Evolutionary conservation across 2,329 filamentous ascomycete genomes (phyloP).

Genomic region (Fusarium sp.): DNA sequence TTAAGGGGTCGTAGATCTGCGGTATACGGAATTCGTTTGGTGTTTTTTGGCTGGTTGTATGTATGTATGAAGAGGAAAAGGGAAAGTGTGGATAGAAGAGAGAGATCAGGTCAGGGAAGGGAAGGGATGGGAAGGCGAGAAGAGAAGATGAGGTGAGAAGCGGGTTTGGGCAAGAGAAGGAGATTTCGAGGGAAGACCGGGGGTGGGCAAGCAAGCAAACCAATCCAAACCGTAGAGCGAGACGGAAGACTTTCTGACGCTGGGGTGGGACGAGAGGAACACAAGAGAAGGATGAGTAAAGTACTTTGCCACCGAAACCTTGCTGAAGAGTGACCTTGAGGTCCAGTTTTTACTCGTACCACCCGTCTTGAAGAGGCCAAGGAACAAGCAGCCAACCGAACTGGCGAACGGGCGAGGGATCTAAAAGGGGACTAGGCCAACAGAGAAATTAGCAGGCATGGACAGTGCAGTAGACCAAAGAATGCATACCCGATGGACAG

Average conservation of each 20-base stretch:
- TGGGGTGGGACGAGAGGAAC: slow-evolving; percentile 16
- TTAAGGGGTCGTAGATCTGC: not conserved
- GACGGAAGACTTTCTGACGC: slow-evolving; percentile 8
- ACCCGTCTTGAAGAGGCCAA: slow-evolving; percentile 15
- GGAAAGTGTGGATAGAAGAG: slow-evolving; percentile 30
- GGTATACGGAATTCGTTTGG: not conserved
- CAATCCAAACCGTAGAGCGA: not conserved
- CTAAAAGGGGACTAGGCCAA: slow-evolving; percentile 28
- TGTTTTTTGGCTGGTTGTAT: slow-evolving; percentile 2
- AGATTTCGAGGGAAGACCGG: slow-evolving; percentile 36
- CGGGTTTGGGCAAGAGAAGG: slow-evolving; percentile 31
- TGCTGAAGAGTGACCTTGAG: not conserved
- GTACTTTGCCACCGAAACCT: not conserved
- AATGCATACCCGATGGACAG: not conserved
- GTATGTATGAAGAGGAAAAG: not conserved
- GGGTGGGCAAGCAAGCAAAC: slow-evolving; percentile 7
- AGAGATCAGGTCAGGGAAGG: slow-evolving; percentile 19
- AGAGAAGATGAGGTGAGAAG: slow-evolving; percentile 35
- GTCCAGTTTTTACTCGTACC: slow-evolving; percentile 27
- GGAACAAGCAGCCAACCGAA: slow-evolving; percentile 23
- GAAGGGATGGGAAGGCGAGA: slow-evolving; percentile 20
- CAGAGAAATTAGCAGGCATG: slow-evolving; percentile 37
- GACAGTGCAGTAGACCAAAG: slow-evolving; percentile 17
- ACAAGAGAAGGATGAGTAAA: not conserved
- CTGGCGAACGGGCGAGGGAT: slow-evolving; percentile 23